Percentiles rank a stretch among this genome's conserved stretches.
Conservation (phyloP, 176 grass and related monocot genomes). For the Hordeum vulgare region DNA sequence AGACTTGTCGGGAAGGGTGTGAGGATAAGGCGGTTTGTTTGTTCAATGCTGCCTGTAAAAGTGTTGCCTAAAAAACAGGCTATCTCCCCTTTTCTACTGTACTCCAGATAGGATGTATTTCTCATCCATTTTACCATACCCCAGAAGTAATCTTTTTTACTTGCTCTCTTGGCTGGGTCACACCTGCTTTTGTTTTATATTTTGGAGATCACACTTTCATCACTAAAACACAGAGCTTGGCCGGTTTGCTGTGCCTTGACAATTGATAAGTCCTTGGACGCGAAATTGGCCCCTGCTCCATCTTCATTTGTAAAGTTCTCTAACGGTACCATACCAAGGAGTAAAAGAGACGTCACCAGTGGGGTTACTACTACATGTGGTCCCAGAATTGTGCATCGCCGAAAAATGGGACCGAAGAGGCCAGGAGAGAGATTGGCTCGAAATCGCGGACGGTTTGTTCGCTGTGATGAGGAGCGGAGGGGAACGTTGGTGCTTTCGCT, state of each 20-base stretch:
- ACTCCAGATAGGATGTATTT: no score
- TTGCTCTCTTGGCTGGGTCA: no score
- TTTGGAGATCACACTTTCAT: no score
- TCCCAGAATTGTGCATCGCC: not conserved
- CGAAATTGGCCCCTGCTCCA: not conserved
- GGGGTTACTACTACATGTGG: not conserved
- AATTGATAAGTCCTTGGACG: no score
- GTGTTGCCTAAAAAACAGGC: not conserved
- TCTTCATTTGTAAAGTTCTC: not conserved
- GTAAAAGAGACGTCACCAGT: not conserved
- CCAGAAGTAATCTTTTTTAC: not conserved
- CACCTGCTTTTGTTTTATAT: no score
- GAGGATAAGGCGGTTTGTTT: conserved; percentile 9
- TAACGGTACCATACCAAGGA: conserved; percentile 30
- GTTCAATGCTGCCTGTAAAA: conserved; percentile 37
- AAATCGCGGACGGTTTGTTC: not conserved
- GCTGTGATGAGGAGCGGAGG: not conserved
- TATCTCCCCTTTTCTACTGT: not conserved
- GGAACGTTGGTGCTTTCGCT: conserved; percentile 8
- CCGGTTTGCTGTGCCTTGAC: no score
- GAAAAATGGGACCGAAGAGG: not conserved
- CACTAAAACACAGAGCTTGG: no score
- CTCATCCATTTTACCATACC: not conserved
- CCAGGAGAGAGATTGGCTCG: not conserved
- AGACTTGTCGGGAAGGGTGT: not conserved